These are phyloP conservation scores for Phytophthora ramorum DNA, from an alignment of 352 stramenopile species.

Conservation along the genomic window DNA sequence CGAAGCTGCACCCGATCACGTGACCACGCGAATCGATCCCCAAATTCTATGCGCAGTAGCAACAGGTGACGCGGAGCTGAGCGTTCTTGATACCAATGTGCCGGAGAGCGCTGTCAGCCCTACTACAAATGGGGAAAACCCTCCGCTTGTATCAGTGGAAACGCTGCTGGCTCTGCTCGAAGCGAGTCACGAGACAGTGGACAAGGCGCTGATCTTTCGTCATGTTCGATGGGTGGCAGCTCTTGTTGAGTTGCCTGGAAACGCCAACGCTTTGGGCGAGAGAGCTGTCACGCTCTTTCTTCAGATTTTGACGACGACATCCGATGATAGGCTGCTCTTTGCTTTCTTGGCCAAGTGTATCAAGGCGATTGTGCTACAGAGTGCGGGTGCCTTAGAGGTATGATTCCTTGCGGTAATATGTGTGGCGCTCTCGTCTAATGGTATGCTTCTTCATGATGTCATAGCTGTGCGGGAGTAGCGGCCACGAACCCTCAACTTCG, in stretches of 20 bases:
- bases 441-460: background rate
- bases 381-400: slow-evolving; percentile 50
- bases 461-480: slow-evolving; percentile 43
- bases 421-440: background rate
- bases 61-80: slow-evolving; percentile 4
- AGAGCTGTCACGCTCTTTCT: slow-evolving; percentile 35
- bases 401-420: background rate
- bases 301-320: slow-evolving; percentile 36
- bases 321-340: slow-evolving; percentile 37
- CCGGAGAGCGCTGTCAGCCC: background rate
- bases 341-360: slow-evolving; percentile 60
- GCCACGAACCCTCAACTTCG: slow-evolving; percentile 34
- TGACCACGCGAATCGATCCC: slow-evolving; percentile 19
- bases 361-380: slow-evolving; percentile 43
- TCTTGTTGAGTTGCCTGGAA: slow-evolving; percentile 46
- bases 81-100: background rate
- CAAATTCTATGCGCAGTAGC: slow-evolving; percentile 31
- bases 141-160: slow-evolving; percentile 46
- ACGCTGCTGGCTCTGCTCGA: slow-evolving; percentile 47
- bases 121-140: slow-evolving; percentile 16
- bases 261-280: slow-evolving; percentile 54
- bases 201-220: slow-evolving; percentile 45
- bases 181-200: slow-evolving; percentile 5
- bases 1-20: background rate
- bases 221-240: slow-evolving; percentile 59